phyloP scores from a whole-genome alignment of 2,329 filamentous ascomycete genomes.

The Apiospora aurea region DNA sequence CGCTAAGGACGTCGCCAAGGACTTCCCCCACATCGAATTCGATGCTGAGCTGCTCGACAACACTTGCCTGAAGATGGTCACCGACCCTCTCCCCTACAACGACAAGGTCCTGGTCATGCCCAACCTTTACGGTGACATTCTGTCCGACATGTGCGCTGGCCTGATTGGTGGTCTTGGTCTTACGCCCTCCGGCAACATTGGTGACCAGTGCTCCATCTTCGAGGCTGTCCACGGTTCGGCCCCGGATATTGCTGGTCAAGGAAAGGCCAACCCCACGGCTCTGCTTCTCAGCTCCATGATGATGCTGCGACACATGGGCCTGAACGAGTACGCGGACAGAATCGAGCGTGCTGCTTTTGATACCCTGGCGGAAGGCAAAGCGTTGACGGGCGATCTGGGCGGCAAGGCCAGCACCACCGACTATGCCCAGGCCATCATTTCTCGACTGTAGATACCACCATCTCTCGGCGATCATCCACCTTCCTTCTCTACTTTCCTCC shows the following conservation, averaged over 20 bases:
- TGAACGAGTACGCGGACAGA: slow-evolving; percentile 81
- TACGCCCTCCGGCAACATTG: slow-evolving; percentile 97
- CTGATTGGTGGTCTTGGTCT: slow-evolving; percentile 97
- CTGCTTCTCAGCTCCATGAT: slow-evolving; percentile 96
- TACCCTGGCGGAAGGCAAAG: slow-evolving; percentile 94
- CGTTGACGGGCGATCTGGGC: slow-evolving; percentile 92
- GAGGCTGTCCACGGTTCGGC: slow-evolving; percentile 98
- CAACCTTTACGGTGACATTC: slow-evolving; percentile 99
- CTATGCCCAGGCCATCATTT: slow-evolving; percentile 92
- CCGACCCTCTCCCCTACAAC: slow-evolving; percentile 95
- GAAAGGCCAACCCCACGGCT: slow-evolving; percentile 95
- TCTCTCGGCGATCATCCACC: slow-evolving; percentile 4
- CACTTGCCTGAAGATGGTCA: slow-evolving; percentile 98
- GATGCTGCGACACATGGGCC: slow-evolving; percentile 99
- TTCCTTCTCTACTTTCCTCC: slow-evolving; percentile 27
- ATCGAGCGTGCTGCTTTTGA: slow-evolving; percentile 97
- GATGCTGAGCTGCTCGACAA: slow-evolving; percentile 98
- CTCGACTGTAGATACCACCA: slow-evolving; percentile 54
- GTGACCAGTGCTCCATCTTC: slow-evolving; percentile 99
- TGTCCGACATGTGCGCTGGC: slow-evolving; percentile 99
- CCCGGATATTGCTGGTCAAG: slow-evolving; percentile 95
- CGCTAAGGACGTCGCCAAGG: slow-evolving; percentile 86
- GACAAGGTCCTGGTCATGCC: slow-evolving; percentile 99
- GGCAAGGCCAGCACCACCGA: slow-evolving; percentile 96
- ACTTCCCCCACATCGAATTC: slow-evolving; percentile 95